These are phyloP conservation scores for Schoenoplectus tabernaemontani DNA, from an alignment of 202 grass and related monocot genomes.

Conservation along the genomic window DNA sequence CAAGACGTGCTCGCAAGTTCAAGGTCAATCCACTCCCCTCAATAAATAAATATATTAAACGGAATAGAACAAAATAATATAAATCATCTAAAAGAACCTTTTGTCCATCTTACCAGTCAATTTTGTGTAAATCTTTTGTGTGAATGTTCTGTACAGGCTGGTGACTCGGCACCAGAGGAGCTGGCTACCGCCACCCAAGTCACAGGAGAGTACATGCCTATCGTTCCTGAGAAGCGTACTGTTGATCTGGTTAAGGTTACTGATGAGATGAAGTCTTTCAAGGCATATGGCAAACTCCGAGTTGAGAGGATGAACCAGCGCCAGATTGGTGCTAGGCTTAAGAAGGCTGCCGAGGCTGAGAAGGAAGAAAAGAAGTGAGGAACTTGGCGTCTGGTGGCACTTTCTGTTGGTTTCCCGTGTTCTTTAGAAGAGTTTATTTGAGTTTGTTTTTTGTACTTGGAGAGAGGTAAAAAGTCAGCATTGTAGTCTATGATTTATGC, in stretches of 20 bases:
- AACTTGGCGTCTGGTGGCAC: too few relatives aligned
- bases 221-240: conserved; percentile 53
- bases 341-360: conserved; percentile 69
- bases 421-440: too few relatives aligned
- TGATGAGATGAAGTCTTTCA: conserved; percentile 75
- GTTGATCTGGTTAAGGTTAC: conserved; percentile 78
- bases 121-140: too few relatives aligned
- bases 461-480: too few relatives aligned
- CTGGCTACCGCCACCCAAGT: conserved; percentile 75
- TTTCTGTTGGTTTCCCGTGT: too few relatives aligned
- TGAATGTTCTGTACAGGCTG: conserved; percentile 46
- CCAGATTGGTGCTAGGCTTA: conserved; percentile 47
- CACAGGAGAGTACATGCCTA: conserved; percentile 75
- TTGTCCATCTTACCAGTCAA: too few relatives aligned
- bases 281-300: conserved; percentile 71
- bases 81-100: too few relatives aligned
- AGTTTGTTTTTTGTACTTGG: too few relatives aligned
- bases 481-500: too few relatives aligned
- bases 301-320: conserved; percentile 73
- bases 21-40: conserved; percentile 44
- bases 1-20: conserved; percentile 62
- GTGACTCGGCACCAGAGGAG: conserved; percentile 80
- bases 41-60: too few relatives aligned
- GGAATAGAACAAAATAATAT: too few relatives aligned
- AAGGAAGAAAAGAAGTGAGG: conserved; percentile 98